Conservation (phyloP, 164 flowering plant species). For the Stephania yunnanensis region DNA sequence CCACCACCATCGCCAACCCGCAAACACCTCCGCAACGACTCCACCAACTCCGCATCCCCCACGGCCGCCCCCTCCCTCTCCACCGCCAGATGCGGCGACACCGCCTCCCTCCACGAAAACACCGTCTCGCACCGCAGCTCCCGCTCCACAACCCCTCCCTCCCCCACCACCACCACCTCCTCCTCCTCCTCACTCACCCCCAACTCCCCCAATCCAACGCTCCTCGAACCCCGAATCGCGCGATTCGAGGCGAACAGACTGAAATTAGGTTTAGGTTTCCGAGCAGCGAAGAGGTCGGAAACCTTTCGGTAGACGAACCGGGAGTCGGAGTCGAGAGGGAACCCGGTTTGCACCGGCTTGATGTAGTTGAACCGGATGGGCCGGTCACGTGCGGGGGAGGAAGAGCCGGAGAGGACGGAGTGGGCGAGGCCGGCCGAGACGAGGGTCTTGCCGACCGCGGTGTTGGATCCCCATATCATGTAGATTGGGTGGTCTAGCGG, state of each 20-base stretch:
- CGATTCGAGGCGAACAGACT: slow-evolving; percentile 48
- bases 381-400: not conserved
- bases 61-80: slow-evolving; percentile 66
- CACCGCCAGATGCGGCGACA: slow-evolving; percentile 91
- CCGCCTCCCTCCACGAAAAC: slow-evolving; percentile 77
- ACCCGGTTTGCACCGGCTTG: slow-evolving; percentile 93
- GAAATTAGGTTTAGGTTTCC: slow-evolving; percentile 15
- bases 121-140: slow-evolving; percentile 70
- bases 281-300: slow-evolving; percentile 35
- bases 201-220: slow-evolving; percentile 26
- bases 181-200: slow-evolving; percentile 18
- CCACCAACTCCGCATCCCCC: slow-evolving; percentile 43
- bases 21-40: slow-evolving; percentile 48
- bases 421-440: slow-evolving; percentile 85
- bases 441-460: slow-evolving; percentile 87
- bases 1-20: slow-evolving; percentile 21
- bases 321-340: slow-evolving; percentile 89
- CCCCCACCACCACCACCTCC: slow-evolving; percentile 51
- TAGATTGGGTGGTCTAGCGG: slow-evolving; percentile 38
- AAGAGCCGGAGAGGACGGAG: slow-evolving; percentile 32
- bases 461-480: slow-evolving; percentile 84
- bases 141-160: slow-evolving; percentile 20
- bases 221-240: slow-evolving; percentile 39
- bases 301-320: slow-evolving; percentile 56
- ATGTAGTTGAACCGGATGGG: slow-evolving; percentile 48